Evolutionary conservation across 208 protist genomes (phyloP), one percentile per base, ranked within the genome.

Genomic region (Leishmania tropica): DNA sequence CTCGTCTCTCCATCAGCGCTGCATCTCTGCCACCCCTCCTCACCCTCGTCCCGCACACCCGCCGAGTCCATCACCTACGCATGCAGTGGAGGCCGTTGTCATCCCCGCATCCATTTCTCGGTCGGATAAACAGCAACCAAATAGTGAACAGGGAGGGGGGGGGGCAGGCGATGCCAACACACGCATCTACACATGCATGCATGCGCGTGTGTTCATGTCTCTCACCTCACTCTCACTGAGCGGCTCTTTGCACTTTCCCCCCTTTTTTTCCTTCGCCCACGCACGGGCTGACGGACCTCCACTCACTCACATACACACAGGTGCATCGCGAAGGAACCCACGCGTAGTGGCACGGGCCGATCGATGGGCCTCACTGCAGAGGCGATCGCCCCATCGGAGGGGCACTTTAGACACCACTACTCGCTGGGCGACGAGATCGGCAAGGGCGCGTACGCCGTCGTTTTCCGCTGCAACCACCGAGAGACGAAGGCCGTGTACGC

Each of bases 391-490:
- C 79, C 81, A 42, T 86, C 79, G 51, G 64, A 82, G 31, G 87
- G 83, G 37, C 87, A 90, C 70, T 95, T 95, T 83, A 81, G 80
- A 37, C 74, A 90, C 56, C 70, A 81, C 77, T 96, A 96, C 87
- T 87, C 68, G 31, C 82, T 93, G 3, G 72, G 81, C 53, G 85
- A 89, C 56, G 70, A 88, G 31, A 54, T 97, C 19, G 94, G 94
- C 75, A 93, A 94, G 72, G 94, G 94, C 11, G 88, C 90, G 13
- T 97, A 93, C 81, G 94, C 92, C n/a, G 81, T 90, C 6, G 94
- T 97, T 10, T 95, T 94, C 79, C 78, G 84, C 48, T 96, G 92
- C 76, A 80, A 79, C n/a, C 79, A 94, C 83, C 88, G 83, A 31
- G 76, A 87, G 62, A 93, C 83, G n/a, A 81, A 85, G 56, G 67